Evolutionary conservation across 176 grass and related monocot species (phyloP).

Genomic region (Pharus latifolius): DNA sequence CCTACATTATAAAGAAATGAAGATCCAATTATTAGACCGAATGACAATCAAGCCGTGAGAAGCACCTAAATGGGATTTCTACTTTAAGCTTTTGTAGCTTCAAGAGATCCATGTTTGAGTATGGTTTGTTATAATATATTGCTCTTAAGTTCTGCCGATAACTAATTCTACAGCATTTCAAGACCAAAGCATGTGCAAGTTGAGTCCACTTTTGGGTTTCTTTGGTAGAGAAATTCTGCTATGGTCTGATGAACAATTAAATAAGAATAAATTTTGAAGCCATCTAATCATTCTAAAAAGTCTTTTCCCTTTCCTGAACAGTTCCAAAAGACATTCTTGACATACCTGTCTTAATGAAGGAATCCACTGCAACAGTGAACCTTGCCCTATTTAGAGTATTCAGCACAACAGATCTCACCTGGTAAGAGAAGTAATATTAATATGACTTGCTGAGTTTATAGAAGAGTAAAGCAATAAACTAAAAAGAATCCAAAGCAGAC

Average conservation of each 20-base stretch:
- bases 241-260: not conserved
- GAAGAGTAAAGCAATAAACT: not conserved
- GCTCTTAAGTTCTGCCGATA: too few species aligned
- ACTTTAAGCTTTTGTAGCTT: not conserved
- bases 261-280: not conserved
- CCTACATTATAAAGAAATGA: conserved; percentile 32
- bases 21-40: not conserved
- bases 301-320: not conserved
- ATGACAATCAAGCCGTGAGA: conserved; percentile 4
- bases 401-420: conserved; percentile 97
- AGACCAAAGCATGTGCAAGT: not conserved
- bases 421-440: conserved; percentile 27
- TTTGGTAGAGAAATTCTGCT: not conserved
- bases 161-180: not conserved
- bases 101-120: not conserved
- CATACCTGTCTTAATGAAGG: conserved; percentile 95
- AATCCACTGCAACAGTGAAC: conserved; percentile 95
- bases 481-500: conserved; percentile 26
- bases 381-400: conserved; percentile 96
- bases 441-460: not conserved
- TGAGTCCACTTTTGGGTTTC: not conserved
- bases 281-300: not conserved
- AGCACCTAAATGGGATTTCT: not conserved
- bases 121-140: too few species aligned
- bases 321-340: not conserved